Evolutionary conservation across 352 stramenopile species (phyloP), one percentile per base, ranked within the genome.

Genomic region (Phytophthora cactorum): DNA sequence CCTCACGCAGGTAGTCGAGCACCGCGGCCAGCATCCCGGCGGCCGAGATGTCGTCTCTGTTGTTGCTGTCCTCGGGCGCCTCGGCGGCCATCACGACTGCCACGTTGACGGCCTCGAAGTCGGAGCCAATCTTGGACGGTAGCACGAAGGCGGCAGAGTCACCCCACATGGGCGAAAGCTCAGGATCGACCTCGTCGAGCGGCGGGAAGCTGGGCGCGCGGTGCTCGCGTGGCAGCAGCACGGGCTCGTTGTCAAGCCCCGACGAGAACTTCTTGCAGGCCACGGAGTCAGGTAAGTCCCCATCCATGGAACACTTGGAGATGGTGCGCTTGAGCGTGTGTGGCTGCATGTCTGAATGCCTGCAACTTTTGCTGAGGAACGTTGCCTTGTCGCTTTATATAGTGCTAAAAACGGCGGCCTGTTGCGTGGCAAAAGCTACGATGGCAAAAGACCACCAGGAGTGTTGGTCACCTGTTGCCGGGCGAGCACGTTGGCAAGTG

Each of bases 231-330:
- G 81, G 78, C 29, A 90, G 62, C 29, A 89, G 70, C 61, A 92
- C 74, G 0, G 81, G 63, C 52, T 85, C 75, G 44, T 57, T 63
- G 28, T 70, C 64, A 41, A 70, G 50, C 5, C 59, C 56, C 12
- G 78, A 65, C 25, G 77, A 81, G 4, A 88, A 64, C 51, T 84
- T 83, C 60, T 90, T 91, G 52, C 67, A 68, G 17, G 70, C 70
- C 39, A 77, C 47, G 44, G 59, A 61, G 51, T 60, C 59, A 39
- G 51, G 39, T 29, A 31, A 41, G 55, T 70, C 75, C 25, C 52
- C 66, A 59, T 83, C 75, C 69, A 92, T 82, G 28, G 77, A 81
- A 58, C 82, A 92, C 72, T 92, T 90, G 61, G 84, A 92, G 71
- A 92, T 90, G 25, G 84, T 92, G 60, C 84, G 82, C 69, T 92